Conservation (phyloP, 495 filamentous ascomycete genomes). For the Daldinia loculata region DNA sequence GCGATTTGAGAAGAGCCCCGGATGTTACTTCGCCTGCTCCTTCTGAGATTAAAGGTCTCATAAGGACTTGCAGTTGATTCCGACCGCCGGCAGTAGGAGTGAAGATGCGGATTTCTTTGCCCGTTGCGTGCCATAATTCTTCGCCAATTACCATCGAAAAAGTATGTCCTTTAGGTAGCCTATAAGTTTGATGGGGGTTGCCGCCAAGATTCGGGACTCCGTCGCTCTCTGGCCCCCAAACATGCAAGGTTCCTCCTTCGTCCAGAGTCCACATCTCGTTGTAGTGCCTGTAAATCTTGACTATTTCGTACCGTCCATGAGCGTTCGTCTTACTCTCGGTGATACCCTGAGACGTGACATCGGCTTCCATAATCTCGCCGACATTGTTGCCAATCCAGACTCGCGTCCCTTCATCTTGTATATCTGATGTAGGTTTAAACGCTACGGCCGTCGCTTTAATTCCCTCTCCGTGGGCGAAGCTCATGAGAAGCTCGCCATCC, state of each 20-base stretch:
- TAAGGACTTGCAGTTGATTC: constrained; percentile 73
- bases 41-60: constrained; percentile 71
- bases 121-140: constrained; percentile 86
- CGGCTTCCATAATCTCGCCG: constrained; percentile 88
- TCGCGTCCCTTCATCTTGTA: constrained; percentile 80
- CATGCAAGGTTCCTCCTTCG: constrained; percentile 84
- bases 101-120: constrained; percentile 88
- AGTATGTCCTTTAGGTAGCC: constrained; percentile 81
- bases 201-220: constrained; percentile 77
- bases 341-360: constrained; percentile 75
- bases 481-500: constrained; percentile 83
- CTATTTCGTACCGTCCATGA: constrained; percentile 82
- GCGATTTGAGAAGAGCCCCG: constrained; percentile 74
- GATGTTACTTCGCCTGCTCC: constrained; percentile 86
- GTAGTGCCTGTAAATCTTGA: constrained; percentile 84
- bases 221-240: constrained; percentile 84
- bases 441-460: constrained; percentile 79
- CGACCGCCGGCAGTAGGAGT: constrained; percentile 72
- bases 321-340: constrained; percentile 70
- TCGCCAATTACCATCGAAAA: constrained; percentile 85
- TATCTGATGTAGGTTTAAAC: constrained; percentile 80
- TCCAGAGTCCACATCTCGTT: constrained; percentile 96
- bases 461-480: constrained; percentile 78
- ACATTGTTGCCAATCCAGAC: constrained; percentile 91
- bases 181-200: constrained; percentile 68